Evolutionary conservation across 495 filamentous ascomycete genomes (phyloP).

Genomic region (Penicillium canariense): DNA sequence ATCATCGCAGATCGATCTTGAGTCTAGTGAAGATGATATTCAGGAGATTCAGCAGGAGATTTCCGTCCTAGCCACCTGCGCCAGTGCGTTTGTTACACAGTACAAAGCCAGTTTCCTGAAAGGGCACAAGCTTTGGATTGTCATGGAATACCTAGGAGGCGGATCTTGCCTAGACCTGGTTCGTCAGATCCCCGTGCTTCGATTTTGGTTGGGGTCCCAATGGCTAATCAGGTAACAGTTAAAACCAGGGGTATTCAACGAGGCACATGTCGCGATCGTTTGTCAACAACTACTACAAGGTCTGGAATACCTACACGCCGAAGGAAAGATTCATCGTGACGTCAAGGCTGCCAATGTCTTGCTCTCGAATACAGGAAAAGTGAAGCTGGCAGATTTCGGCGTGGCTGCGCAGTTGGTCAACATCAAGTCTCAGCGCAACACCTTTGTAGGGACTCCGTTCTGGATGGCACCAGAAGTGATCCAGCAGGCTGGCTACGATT

Average conservation of each 20-base stretch:
- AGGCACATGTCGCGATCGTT: constrained; percentile 91
- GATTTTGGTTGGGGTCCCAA: not conserved
- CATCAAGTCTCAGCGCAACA: constrained; percentile 97
- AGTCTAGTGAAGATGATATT: constrained; percentile 96
- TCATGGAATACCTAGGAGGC: constrained; percentile 96
- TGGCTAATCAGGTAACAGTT: constrained; percentile 53
- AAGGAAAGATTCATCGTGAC: constrained; percentile 96
- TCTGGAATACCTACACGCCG: constrained; percentile 87
- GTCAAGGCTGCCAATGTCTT: constrained; percentile 96
- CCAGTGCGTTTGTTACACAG: constrained; percentile 88
- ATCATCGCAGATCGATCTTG: constrained; percentile 82
- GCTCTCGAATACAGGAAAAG: constrained; percentile 81
- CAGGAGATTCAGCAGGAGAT: constrained; percentile 98
- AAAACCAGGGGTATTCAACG: constrained; percentile 87
- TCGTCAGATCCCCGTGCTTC: constrained; percentile 19
- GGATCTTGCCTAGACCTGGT: constrained; percentile 93
- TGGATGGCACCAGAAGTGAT: constrained; percentile 99
- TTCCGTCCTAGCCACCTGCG: constrained; percentile 88
- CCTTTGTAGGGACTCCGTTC: constrained; percentile 98
- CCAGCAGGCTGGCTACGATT: constrained; percentile 93
- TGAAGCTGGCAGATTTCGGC: constrained; percentile 97
- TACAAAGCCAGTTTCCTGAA: constrained; percentile 95
- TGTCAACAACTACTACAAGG: constrained; percentile 87
- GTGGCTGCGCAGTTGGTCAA: constrained; percentile 95
- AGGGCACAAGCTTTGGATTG: constrained; percentile 96